Evolutionary conservation across 805 yeast genomes (phyloP).

Genomic region (Allodekkera sacchari): DNA sequence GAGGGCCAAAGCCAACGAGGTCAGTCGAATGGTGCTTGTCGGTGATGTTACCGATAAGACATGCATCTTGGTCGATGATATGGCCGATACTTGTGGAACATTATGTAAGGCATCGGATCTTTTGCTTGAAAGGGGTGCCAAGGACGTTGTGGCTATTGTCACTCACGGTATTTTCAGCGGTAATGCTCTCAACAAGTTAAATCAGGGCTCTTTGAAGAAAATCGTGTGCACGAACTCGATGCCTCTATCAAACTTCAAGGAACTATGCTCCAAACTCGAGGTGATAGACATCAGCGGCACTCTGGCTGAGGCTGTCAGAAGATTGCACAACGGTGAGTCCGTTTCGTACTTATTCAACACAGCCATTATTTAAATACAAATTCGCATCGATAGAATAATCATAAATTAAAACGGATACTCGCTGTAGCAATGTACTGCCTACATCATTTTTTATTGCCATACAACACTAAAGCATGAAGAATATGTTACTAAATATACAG

Average conservation of each 20-base stretch:
- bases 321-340: slow-evolving; percentile 83
- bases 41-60: slow-evolving; percentile 75
- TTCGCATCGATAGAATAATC: too few species aligned
- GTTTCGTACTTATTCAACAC: slow-evolving; percentile 70
- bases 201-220: slow-evolving; percentile 55
- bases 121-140: slow-evolving; percentile 57
- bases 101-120: slow-evolving; percentile 77
- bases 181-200: slow-evolving; percentile 63
- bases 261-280: slow-evolving; percentile 53
- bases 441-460: too few species aligned
- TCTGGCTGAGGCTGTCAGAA: slow-evolving; percentile 73
- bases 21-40: slow-evolving; percentile 74
- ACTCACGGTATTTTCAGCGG: slow-evolving; percentile 78
- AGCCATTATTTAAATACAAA: slow-evolving; percentile 37
- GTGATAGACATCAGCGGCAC: slow-evolving; percentile 66
- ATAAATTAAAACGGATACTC: too few species aligned
- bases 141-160: slow-evolving; percentile 70
- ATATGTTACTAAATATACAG: too few species aligned
- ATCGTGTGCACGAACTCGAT: slow-evolving; percentile 77
- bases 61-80: slow-evolving; percentile 76
- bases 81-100: slow-evolving; percentile 90
- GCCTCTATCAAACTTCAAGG: slow-evolving; percentile 60
- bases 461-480: too few species aligned
- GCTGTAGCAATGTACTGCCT: too few species aligned
- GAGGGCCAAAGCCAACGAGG: slow-evolving; percentile 77